Evolutionary conservation across 2,329 filamentous ascomycete species (phyloP).

Genomic region (Tolypocladium amazonense): DNA sequence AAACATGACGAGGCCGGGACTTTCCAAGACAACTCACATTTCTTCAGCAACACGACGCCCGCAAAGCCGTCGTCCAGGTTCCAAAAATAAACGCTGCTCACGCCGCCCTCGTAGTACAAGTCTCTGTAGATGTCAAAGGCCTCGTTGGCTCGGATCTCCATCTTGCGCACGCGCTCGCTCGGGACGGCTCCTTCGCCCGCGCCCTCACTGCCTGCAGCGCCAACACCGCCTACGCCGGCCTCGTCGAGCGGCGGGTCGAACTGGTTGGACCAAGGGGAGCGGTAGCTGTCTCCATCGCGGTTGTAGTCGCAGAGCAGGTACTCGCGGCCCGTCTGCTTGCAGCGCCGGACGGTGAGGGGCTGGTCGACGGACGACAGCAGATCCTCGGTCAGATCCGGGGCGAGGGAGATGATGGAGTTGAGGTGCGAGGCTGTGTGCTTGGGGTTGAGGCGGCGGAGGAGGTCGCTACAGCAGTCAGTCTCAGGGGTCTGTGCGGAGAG

Average conservation of each 20-base stretch:
- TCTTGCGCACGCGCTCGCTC: constrained; percentile 80
- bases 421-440: constrained; percentile 86
- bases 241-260: constrained; percentile 83
- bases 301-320: constrained; percentile 99
- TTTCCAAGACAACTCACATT: constrained; percentile 45
- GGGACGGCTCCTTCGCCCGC: constrained; percentile 75
- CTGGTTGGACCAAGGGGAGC: constrained; percentile 97
- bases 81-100: constrained; percentile 96
- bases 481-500: background rate
- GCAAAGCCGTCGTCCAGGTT: constrained; percentile 97
- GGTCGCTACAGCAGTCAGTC: constrained; percentile 53
- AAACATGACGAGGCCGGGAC: no score
- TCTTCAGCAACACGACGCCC: constrained; percentile 91
- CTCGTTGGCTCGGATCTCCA: constrained; percentile 90
- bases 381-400: constrained; percentile 90
- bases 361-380: constrained; percentile 97
- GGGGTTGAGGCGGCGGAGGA: constrained; percentile 93
- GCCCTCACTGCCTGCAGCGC: constrained; percentile 44
- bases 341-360: constrained; percentile 76
- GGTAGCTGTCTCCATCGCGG: constrained; percentile 94
- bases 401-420: constrained; percentile 75
- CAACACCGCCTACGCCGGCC: constrained; percentile 42
- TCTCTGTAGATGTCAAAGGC: constrained; percentile 96
- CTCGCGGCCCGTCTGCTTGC: constrained; percentile 81
- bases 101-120: constrained; percentile 92